Percentiles rank a stretch among this genome's conserved stretches.
phyloP scores from a whole-genome alignment of 2,329 filamentous ascomycete genomes.

The Zelopaecilomyces penicillatus region DNA sequence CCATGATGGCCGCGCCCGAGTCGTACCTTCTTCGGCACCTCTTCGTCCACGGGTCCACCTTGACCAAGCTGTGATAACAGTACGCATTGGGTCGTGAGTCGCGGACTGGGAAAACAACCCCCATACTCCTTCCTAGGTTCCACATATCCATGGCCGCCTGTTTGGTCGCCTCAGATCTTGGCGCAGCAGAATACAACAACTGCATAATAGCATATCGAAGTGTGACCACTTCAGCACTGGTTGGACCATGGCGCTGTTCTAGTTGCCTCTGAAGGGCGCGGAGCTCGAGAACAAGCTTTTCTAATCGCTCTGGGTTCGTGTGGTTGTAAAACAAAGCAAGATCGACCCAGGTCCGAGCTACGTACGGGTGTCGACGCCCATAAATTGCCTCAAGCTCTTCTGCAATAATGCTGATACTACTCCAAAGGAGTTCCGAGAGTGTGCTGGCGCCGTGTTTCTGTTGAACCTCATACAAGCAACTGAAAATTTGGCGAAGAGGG shows the following conservation, averaged over 20 bases:
- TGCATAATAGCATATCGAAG: conserved; percentile 34
- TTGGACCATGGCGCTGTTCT: conserved; percentile 24
- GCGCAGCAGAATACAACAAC: conserved; percentile 27
- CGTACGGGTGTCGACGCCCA: conserved; percentile 34
- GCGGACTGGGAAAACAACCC: conserved; percentile 27
- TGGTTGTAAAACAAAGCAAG: conserved; percentile 32
- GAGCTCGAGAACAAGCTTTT: conserved; percentile 30
- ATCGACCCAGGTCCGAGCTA: conserved; percentile 34
- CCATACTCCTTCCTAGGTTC: conserved; percentile 25
- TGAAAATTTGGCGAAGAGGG: conserved; percentile 35
- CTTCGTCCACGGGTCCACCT: conserved; percentile 36
- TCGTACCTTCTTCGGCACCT: conserved; percentile 35
- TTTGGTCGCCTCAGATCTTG: conserved; percentile 26
- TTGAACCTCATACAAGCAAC: conserved; percentile 35
- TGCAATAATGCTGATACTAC: conserved; percentile 31
- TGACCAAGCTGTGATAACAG: conserved; percentile 36
- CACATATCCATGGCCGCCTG: conserved; percentile 30
- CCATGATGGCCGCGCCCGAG: conserved; percentile 26
- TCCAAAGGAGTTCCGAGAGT: conserved; percentile 35
- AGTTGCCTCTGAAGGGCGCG: conserved; percentile 26
- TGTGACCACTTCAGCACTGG: conserved; percentile 27
- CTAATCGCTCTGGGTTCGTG: conserved; percentile 25
- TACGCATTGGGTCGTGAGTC: conserved; percentile 30
- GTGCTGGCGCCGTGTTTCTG: conserved; percentile 35
- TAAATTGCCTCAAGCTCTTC: conserved; percentile 38